Evolutionary conservation across 768 basidiomycete species (phyloP), one percentile per base, ranked within the genome.

Genomic region (Lenzites betulinus): DNA sequence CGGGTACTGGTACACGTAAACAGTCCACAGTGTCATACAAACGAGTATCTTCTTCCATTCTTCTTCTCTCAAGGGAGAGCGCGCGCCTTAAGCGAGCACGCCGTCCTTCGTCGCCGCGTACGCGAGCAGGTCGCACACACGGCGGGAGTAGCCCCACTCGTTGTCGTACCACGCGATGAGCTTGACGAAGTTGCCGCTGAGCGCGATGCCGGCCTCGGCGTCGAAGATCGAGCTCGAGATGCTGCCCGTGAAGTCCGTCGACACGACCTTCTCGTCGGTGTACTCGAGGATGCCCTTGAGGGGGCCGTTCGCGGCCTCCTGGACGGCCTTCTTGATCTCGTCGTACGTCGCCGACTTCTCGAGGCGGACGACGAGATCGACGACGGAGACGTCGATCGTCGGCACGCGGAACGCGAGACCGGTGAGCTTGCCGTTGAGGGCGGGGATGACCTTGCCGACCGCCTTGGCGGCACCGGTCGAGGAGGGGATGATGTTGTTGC

Each of bases 391-490:
- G 70, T 98, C 92, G 70, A 90, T 80, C 62, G 93, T 95, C 66
- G 96, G 96, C 60, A 98, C 90, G 80, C 96, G 96, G 95, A 99
- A 98, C 49, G 96, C 68, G 73, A 98, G 89, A 77, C 96, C 92
- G 59, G 95, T 98, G 72, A 99, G 88, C 82, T 98, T 98, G 79
- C 96, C 96, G 79, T 98, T 97, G 68, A 99, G 85, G 51, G 77
- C 75, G 61, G 96, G 96, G 74, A 98, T 98, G 77, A 99, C 95
- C 83, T 97, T 96, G 70, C 95, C 95, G 73, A 96, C 94, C 65
- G 95, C 95, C 86, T 98, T 99, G 76, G 96, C 96, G 65, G 96
- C 96, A 78, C 96, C 96, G 67, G 96, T 98, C 68, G 95, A 96
- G 23, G 95, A 97, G 51, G 96, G 96, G 74, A 99, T 99, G 80